Base-by-base conservation (phyloP, 108 stramenopile species). In the Stephanodiscus minutulus region DNA sequence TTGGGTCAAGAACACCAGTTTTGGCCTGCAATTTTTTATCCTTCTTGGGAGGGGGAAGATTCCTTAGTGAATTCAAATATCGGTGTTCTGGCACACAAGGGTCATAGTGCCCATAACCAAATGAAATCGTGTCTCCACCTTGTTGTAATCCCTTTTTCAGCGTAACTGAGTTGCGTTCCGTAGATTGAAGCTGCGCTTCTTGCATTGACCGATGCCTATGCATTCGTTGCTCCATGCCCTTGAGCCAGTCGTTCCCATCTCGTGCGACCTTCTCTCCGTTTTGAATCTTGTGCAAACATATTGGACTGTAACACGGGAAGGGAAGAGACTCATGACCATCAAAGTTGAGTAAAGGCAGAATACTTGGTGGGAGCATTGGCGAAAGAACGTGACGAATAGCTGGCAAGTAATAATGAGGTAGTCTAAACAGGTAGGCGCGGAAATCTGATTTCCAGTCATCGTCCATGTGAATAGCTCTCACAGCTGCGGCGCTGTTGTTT, bases 361-460 rank as follows among this genome's bases (percentile, higher is more conserved):
- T 84, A 58, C 73, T 81, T 15, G 82, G 31, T n/a, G 92, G 92
- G 21, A 93, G 56, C 46, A 93, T 62, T 44, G 74, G 66, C 53
- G 88, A 83, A 21, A 93, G 66, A 44, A 82, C 75, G 52, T 86
- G 64, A 31, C 82, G 77, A 17, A 93, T 62, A 21, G 88, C 86
- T 36, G 71, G 68, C 17, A 84, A 82, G 64, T 93, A 93, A 54
- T 93, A 93, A 9, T 85, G 86, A 29, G 92, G 92, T 10, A 93
- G 17, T 13, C 88, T 80, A 57, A 88, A 93, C 20, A 89, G 24
- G 66, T 93, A 93, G 21, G 83, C 86, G 18, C 87, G 74, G 39
- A 93, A 83, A 48, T 90, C 88, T 36, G 86, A 85, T 73, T 86
- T 73, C 89, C 92, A 93, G 18, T 63, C 46, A 62, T 93, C 89